phyloP scores from a whole-genome alignment of 306 rosid species.

The Acacia confusa region DNA sequence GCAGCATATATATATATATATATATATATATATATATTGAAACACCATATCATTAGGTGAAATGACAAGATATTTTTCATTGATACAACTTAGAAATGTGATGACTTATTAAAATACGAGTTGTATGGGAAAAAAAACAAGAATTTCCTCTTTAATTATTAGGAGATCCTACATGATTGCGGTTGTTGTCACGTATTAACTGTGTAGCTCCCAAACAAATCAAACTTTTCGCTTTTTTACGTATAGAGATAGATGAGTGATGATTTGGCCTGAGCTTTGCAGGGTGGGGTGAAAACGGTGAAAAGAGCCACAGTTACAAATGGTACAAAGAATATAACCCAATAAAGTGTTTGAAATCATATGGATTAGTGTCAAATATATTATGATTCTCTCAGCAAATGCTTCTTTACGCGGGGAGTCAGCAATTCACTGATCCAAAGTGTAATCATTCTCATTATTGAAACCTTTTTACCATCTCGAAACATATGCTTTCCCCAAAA shows the following conservation, averaged over 20 bases:
- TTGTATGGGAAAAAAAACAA: background rate
- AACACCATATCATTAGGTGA: background rate
- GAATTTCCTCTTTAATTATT: background rate
- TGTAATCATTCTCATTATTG: conserved; percentile 37
- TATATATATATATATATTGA: background rate
- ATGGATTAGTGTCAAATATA: conserved; percentile 17
- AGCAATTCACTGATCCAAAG: conserved; percentile 31
- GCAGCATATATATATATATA: background rate
- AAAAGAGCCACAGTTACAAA: background rate
- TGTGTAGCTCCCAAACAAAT: background rate
- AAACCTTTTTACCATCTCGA: conserved; percentile 32
- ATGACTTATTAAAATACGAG: background rate
- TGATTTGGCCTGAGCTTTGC: background rate
- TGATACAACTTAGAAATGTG: background rate
- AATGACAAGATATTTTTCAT: background rate
- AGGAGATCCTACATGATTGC: no score
- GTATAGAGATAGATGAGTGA: background rate
- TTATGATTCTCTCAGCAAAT: conserved; percentile 10
- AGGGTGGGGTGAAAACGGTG: background rate
- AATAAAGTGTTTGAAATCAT: background rate
- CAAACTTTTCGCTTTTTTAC: conserved; percentile 8
- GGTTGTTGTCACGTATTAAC: background rate
- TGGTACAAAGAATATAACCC: background rate
- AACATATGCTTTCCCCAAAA: conserved; percentile 27
- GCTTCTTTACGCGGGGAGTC: conserved; percentile 35